These are phyloP conservation scores for Cladosporium colombiae DNA, from an alignment of 2,329 filamentous ascomycete genomes.

Conservation along the genomic window DNA sequence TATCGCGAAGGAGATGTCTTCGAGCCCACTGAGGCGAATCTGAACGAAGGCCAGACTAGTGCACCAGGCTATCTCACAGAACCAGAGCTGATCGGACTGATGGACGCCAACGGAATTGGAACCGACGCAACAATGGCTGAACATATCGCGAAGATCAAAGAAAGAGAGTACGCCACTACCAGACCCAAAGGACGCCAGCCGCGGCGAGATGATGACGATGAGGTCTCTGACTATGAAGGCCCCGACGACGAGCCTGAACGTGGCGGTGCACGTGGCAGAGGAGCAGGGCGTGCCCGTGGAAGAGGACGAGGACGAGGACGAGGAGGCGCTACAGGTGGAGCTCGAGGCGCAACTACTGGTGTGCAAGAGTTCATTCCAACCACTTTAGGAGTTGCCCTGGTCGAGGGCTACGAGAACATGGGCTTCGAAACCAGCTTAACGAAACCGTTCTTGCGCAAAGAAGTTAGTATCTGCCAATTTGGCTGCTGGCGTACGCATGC, in stretches of 20 bases:
- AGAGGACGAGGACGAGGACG: slow-evolving; percentile 42
- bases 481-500: no score
- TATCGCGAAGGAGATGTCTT: slow-evolving; percentile 81
- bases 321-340: slow-evolving; percentile 53
- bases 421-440: slow-evolving; percentile 88
- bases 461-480: no score
- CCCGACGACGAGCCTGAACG: slow-evolving; percentile 38
- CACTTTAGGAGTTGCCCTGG: slow-evolving; percentile 83
- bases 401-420: slow-evolving; percentile 93
- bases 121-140: slow-evolving; percentile 99
- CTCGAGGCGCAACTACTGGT: slow-evolving; percentile 50
- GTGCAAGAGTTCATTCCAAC: slow-evolving; percentile 92
- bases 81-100: slow-evolving; percentile 89
- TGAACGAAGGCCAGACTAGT: slow-evolving; percentile 86
- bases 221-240: slow-evolving; percentile 37
- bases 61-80: slow-evolving; percentile 88
- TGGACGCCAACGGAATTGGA: slow-evolving; percentile 98
- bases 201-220: slow-evolving; percentile 38
- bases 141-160: slow-evolving; percentile 94
- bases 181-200: slow-evolving; percentile 46
- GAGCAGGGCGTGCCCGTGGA: slow-evolving; percentile 41
- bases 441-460: slow-evolving; percentile 93
- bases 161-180: slow-evolving; percentile 80
- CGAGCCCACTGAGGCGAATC: slow-evolving; percentile 82
- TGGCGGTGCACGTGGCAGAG: slow-evolving; percentile 40